Evolutionary conservation across 805 yeast species (phyloP).

Genomic region (Saturnispora zaruensis): DNA sequence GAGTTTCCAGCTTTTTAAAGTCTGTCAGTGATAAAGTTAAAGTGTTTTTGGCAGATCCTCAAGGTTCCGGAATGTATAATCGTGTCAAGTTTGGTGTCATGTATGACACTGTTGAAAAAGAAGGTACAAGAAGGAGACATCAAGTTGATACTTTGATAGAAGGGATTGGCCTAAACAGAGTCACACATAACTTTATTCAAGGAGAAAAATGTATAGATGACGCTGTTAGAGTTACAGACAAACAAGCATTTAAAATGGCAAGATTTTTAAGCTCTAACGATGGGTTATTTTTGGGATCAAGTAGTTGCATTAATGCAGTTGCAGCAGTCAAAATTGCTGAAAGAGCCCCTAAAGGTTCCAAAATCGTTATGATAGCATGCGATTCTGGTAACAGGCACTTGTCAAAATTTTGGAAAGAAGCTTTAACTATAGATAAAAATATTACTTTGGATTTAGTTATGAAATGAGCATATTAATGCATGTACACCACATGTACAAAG

Average conservation of each 20-base stretch:
- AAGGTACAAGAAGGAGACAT: constrained; percentile 89
- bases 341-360: constrained; percentile 46
- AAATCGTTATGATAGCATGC: constrained; percentile 78
- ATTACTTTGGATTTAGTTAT: constrained; percentile 32
- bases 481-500: not conserved
- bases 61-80: constrained; percentile 87
- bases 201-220: constrained; percentile 71
- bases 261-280: constrained; percentile 69
- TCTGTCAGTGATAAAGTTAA: constrained; percentile 34
- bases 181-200: constrained; percentile 69
- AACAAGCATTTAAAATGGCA: constrained; percentile 84
- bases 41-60: constrained; percentile 84
- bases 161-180: constrained; percentile 85
- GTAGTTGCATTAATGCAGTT: constrained; percentile 90
- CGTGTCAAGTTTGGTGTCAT: constrained; percentile 84
- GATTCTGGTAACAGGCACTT: constrained; percentile 88
- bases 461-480: constrained; percentile 14
- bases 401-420: constrained; percentile 85
- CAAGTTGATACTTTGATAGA: constrained; percentile 94
- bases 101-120: constrained; percentile 83
- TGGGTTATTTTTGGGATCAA: constrained; percentile 86
- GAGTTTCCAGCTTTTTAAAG: constrained; percentile 71
- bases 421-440: constrained; percentile 32
- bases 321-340: constrained; percentile 65
- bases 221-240: constrained; percentile 70